Percentiles rank a stretch among this genome's conserved stretches.
These are phyloP conservation scores for Cyclotella cryptica DNA, from an alignment of 108 stramenopile species.

Conservation along the genomic window DNA sequence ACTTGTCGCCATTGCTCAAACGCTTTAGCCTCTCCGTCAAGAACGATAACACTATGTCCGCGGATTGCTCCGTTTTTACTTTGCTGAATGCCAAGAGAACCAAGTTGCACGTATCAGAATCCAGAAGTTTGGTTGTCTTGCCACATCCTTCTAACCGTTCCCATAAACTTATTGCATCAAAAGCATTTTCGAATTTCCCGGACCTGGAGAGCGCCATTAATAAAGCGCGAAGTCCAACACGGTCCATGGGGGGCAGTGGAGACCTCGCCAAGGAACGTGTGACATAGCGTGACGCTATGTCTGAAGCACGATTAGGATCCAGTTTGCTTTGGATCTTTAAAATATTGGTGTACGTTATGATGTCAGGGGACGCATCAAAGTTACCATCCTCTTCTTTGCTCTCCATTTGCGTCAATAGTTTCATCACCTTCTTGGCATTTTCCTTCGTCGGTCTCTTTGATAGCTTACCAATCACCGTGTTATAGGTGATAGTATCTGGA, in stretches of 20 bases:
- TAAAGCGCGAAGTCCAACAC: constrained; percentile 34
- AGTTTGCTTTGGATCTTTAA: constrained; percentile 36
- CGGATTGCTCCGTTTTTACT: constrained; percentile 24
- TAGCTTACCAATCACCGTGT: constrained; percentile 56
- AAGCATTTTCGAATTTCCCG: constrained; percentile 36
- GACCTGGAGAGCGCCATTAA: constrained; percentile 36
- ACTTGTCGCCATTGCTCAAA: constrained; percentile 19
- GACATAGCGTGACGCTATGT: constrained; percentile 36
- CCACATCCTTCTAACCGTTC: constrained; percentile 45
- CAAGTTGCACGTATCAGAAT: constrained; percentile 45
- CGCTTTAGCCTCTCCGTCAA: constrained; percentile 32
- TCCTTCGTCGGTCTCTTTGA: constrained; percentile 23
- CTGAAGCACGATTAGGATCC: constrained; percentile 33
- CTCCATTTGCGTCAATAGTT: constrained; percentile 27
- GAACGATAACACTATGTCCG: constrained; percentile 26
- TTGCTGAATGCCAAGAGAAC: constrained; percentile 46
- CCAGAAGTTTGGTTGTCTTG: constrained; percentile 13
- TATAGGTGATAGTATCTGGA: constrained; percentile 65
- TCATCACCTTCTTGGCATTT: constrained; percentile 54
- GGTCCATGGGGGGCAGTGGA: constrained; percentile 26
- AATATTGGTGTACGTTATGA: constrained; percentile 51
- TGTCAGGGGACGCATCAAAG: constrained; percentile 34
- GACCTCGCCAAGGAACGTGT: constrained; percentile 20
- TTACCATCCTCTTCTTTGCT: constrained; percentile 19
- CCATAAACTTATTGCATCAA: constrained; percentile 33